Percentiles rank a stretch among this genome's conserved stretches.
Conservation (phyloP, 352 stramenopile genomes). For the Pythium vanterpoolii region DNA sequence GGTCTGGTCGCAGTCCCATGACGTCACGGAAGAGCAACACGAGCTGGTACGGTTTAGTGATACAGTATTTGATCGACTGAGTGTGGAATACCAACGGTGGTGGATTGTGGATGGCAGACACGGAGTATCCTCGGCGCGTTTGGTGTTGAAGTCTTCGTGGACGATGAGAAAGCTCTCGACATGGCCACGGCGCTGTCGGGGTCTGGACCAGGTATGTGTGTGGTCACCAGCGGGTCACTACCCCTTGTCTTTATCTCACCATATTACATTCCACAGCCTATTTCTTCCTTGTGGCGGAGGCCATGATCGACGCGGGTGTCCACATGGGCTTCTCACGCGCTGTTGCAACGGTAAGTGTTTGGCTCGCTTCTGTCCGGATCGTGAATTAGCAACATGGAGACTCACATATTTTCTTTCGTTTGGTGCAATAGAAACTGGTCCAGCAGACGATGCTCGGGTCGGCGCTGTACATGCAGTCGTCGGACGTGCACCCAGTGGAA, state of each 20-base stretch:
- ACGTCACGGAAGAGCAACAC: constrained; percentile 77
- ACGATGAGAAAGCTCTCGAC: constrained; percentile 93
- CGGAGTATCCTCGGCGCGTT: constrained; percentile 88
- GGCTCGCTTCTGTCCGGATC: no score
- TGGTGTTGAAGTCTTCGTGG: constrained; percentile 92
- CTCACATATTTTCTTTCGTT: not conserved
- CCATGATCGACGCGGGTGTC: constrained; percentile 94
- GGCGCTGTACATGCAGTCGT: constrained; percentile 92
- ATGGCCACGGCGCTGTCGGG: constrained; percentile 94
- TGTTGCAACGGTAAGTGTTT: constrained; percentile 71
- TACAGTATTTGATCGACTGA: not conserved
- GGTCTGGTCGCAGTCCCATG: constrained; percentile 86
- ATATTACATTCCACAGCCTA: constrained; percentile 59
- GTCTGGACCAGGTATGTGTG: constrained; percentile 73
- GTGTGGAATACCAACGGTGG: not conserved
- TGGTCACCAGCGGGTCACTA: not conserved
- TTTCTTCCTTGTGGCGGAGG: constrained; percentile 95
- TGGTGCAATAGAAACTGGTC: constrained; percentile 76
- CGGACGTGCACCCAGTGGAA: constrained; percentile 87
- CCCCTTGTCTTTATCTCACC: not conserved
- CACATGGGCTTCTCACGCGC: constrained; percentile 95
- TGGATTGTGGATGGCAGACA: constrained; percentile 34
- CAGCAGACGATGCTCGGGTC: constrained; percentile 93
- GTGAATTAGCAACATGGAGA: no score
- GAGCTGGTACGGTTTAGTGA: constrained; percentile 28